These are phyloP conservation scores for Blepharisma undulans DNA, from an alignment of 169 alveolate genomes.

Conservation along the genomic window DNA sequence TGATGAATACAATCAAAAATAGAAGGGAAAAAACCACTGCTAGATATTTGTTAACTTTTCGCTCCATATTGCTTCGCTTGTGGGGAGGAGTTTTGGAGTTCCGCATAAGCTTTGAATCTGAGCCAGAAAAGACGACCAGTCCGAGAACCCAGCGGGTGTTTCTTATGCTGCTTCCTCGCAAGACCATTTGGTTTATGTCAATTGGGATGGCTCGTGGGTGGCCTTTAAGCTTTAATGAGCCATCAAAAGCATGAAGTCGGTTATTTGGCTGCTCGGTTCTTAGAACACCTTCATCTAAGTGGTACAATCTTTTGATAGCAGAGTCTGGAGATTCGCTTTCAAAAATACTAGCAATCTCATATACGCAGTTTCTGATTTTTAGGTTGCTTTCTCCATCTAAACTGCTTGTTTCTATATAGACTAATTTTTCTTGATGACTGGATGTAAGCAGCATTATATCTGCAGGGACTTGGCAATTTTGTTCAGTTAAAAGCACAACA, in stretches of 20 bases:
- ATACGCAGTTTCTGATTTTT: constrained; percentile 40
- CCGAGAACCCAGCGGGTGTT: constrained; percentile 88
- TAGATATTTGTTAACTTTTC: constrained; percentile 75
- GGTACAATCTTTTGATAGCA: not conserved
- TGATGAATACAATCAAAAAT: constrained; percentile 57
- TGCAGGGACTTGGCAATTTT: constrained; percentile 72
- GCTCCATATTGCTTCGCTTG: constrained; percentile 81
- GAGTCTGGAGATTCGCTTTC: not conserved
- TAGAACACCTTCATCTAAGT: not conserved
- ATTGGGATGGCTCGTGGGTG: constrained; percentile 12
- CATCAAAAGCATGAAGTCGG: constrained; percentile 36
- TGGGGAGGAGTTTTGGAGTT: constrained; percentile 71
- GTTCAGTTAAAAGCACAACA: constrained; percentile 80
- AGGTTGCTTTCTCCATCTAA: constrained; percentile 81
- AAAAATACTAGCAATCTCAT: not conserved
- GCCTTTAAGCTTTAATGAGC: constrained; percentile 21
- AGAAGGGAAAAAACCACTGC: constrained; percentile 70
- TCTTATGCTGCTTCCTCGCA: constrained; percentile 82
- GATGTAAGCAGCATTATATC: constrained; percentile 71
- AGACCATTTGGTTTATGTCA: constrained; percentile 44
- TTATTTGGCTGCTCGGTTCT: constrained; percentile 32
- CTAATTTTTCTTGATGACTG: constrained; percentile 50
- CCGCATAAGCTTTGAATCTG: constrained; percentile 80
- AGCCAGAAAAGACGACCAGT: constrained; percentile 82
- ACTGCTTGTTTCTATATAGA: constrained; percentile 73